phyloP scores from a whole-genome alignment of 345 rosid species.

The Ricinus communis region DNA sequence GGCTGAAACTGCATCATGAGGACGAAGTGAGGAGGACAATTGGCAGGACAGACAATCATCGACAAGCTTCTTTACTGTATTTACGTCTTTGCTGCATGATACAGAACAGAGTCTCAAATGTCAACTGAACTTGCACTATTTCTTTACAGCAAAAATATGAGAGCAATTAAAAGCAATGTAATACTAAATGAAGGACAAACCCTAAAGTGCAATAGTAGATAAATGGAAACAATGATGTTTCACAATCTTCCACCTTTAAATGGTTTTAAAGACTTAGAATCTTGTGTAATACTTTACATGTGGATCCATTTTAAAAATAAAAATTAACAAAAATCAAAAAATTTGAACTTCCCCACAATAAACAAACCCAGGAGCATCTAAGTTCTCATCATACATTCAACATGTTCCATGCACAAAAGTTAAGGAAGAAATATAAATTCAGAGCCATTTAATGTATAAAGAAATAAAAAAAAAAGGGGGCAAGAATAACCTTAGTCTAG shows the following conservation, averaged over 20 bases:
- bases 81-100: constrained; percentile 90
- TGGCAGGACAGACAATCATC: constrained; percentile 86
- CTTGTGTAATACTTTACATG: background rate
- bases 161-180: background rate
- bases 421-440: background rate
- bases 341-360: constrained; percentile 1
- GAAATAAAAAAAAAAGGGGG: background rate
- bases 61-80: constrained; percentile 89
- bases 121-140: constrained; percentile 13
- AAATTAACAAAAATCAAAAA: background rate
- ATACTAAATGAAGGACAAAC: background rate
- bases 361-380: background rate
- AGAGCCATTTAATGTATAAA: background rate
- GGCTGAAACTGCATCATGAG: constrained; percentile 99
- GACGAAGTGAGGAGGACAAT: constrained; percentile 85
- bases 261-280: background rate
- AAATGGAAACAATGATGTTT: background rate
- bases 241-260: background rate
- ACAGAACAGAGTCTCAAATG: constrained; percentile 25
- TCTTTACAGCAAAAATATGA: background rate
- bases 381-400: background rate
- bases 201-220: background rate
- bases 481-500: background rate
- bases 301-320: background rate
- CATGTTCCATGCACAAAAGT: background rate